Evolutionary conservation across 352 stramenopile genomes (phyloP).

Genomic region (Globisporangium rhizosaccharum): DNA sequence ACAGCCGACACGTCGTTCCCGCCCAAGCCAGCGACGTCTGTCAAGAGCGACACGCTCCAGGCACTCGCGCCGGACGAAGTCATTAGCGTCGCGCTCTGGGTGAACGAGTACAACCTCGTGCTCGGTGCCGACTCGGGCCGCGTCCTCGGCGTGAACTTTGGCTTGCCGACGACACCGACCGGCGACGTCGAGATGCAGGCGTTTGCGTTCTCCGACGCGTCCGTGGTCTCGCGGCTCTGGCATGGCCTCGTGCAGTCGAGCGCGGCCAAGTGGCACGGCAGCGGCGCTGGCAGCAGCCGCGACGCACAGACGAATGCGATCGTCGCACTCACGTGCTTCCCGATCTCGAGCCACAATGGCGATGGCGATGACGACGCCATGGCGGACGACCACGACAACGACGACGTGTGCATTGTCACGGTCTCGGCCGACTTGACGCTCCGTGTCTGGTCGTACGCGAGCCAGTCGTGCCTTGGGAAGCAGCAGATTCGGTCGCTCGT

Average conservation of each 20-base stretch:
- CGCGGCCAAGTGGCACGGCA: slow-evolving; percentile 27
- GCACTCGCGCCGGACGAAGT: slow-evolving; percentile 49
- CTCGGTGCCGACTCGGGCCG: slow-evolving; percentile 53
- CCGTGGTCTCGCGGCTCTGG: slow-evolving; percentile 66
- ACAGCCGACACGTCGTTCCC: slow-evolving; percentile 37
- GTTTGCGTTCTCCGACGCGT: slow-evolving; percentile 68
- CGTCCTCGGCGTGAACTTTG: slow-evolving; percentile 69
- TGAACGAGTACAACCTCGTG: slow-evolving; percentile 76
- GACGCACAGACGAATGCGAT: slow-evolving; percentile 25
- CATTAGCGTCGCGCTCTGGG: slow-evolving; percentile 57
- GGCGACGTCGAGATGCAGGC: slow-evolving; percentile 37
- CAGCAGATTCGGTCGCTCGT: slow-evolving; percentile 46
- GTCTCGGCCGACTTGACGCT: slow-evolving; percentile 65
- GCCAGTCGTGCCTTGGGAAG: slow-evolving; percentile 56
- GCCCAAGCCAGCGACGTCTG: slow-evolving; percentile 29
- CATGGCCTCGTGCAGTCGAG: slow-evolving; percentile 51
- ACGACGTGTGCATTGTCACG: slow-evolving; percentile 68
- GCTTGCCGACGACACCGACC: slow-evolving; percentile 27
- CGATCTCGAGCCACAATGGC: slow-evolving; percentile 29
- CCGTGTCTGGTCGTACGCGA: slow-evolving; percentile 60
- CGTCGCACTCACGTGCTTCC: slow-evolving; percentile 59
- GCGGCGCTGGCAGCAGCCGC: slow-evolving; percentile 17
- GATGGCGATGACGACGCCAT: neutral
- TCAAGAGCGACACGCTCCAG: slow-evolving; percentile 37
- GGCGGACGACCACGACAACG: slow-evolving; percentile 26